These are phyloP conservation scores for Thelonectria discophora DNA, from an alignment of 2,329 filamentous ascomycete genomes.

Conservation along the genomic window DNA sequence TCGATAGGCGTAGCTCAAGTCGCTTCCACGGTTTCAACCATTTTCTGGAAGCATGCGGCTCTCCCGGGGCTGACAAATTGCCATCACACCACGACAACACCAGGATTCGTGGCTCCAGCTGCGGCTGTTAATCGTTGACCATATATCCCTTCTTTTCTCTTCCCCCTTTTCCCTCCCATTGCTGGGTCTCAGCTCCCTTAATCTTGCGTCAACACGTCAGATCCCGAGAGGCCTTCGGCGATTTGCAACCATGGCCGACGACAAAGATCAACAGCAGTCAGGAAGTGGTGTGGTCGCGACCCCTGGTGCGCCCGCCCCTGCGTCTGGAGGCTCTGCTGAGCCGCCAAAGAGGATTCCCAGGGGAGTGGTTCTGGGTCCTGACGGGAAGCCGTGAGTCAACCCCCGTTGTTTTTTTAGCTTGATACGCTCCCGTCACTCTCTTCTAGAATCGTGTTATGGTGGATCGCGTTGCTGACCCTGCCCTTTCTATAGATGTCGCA, in stretches of 20 bases:
- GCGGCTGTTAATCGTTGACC: slow-evolving; percentile 1
- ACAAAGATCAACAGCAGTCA: slow-evolving; percentile 36
- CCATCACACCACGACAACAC: slow-evolving; percentile 31
- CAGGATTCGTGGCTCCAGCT: slow-evolving; percentile 12
- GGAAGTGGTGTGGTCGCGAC: slow-evolving; percentile 32
- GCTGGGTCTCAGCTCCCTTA: slow-evolving; percentile 15
- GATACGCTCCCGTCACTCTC: slow-evolving; percentile 2
- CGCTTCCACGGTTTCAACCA: neutral
- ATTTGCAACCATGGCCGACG: slow-evolving; percentile 42
- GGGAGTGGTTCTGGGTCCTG: slow-evolving; percentile 78
- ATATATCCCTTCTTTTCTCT: slow-evolving; percentile 13
- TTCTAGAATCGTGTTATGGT: slow-evolving; percentile 19
- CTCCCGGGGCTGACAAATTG: slow-evolving; percentile 37
- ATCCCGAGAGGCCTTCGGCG: slow-evolving; percentile 21
- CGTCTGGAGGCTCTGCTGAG: slow-evolving; percentile 41
- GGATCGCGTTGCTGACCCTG: slow-evolving; percentile 28
- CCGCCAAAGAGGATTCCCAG: slow-evolving; percentile 68
- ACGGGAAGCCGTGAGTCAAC: slow-evolving; percentile 81
- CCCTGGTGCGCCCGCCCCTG: slow-evolving; percentile 33
- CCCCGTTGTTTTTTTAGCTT: slow-evolving; percentile 2
- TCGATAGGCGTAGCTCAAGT: slow-evolving; percentile 14
- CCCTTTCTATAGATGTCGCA: slow-evolving; percentile 45
- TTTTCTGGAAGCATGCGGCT: slow-evolving; percentile 4
- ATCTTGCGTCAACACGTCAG: slow-evolving; percentile 23
- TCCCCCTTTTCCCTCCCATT: slow-evolving; percentile 13